These are phyloP conservation scores for Monilinia aucupariae DNA, from an alignment of 2,329 filamentous ascomycete species.

Conservation along the genomic window DNA sequence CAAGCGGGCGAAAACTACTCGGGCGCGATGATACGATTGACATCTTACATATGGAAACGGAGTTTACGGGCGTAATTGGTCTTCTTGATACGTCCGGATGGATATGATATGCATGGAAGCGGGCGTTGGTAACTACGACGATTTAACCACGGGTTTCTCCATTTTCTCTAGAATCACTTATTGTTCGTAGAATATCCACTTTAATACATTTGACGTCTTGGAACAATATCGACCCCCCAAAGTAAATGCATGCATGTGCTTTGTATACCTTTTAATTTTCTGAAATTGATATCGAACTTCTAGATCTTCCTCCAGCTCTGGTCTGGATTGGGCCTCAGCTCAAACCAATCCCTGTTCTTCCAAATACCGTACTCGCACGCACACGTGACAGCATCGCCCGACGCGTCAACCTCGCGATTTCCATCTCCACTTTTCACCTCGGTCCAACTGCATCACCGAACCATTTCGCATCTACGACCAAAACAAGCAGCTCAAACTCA, in stretches of 20 bases:
- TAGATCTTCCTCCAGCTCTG: not conserved
- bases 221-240: not conserved
- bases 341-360: not conserved
- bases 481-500: not conserved
- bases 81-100: not conserved
- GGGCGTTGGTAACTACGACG: not conserved
- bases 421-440: not conserved
- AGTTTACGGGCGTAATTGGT: slow-evolving; percentile 4
- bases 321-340: not conserved
- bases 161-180: not conserved
- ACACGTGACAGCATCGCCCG: not conserved
- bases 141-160: not conserved
- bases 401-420: slow-evolving; percentile 11
- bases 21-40: slow-evolving; percentile 4
- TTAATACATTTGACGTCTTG: not conserved
- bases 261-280: not conserved
- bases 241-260: not conserved
- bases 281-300: not conserved
- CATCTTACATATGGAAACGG: not conserved
- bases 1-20: not conserved
- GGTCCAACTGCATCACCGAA: not conserved
- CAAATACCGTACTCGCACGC: accelerated
- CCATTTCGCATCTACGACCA: not conserved
- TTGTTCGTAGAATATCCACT: not conserved
- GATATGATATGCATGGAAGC: slow-evolving; percentile 4